Base-by-base conservation (phyloP, 2,329 filamentous ascomycete genomes). In the Westerdykella ornata region DNA sequence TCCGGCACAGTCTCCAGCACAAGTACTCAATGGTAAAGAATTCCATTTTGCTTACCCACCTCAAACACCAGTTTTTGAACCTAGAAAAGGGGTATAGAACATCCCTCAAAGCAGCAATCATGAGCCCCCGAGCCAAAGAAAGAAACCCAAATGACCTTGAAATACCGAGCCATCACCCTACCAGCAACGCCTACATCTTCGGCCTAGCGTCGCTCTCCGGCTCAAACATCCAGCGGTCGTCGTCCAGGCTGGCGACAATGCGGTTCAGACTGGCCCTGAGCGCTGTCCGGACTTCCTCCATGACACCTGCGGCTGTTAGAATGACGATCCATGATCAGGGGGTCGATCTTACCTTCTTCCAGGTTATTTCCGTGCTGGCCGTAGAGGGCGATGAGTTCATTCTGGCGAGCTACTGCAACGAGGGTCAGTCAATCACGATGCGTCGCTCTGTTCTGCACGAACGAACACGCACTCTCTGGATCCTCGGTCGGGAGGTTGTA, bases 171-270 rank as follows among this genome's bases (percentile, higher is more conserved):
- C 22, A 26, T 26, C 22, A 11, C 7, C 22, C 8, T 11, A 7
- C 20, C 22, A 26, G 12, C 8, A 26, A 26, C 22, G 22, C 22
- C 7, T 26, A 26, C 8, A 26, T 11, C 7, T 11, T 26, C 8
- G 22, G 22, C 22, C 22, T 4, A 11, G 22, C 8, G 22, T 26
- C 22, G 12, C 12, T 26, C 22, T 26, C 22, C 22, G 7, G 22
- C 62, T 89, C 86, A 66, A 85, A 94, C 82, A 94, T 94, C 88
- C 88, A 95, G 55, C 82, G 85, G 57, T 95, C 88, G 38, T 92
- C 85, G 16, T 85, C 77, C 37, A 94, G 68, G 12, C 82, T 80
- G 13, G 78, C 76, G 2, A 88, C 83, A 11, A 11, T 11, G 7
- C 22, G 22, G 22, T 26, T 26, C 22, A 94, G 69, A 61, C 82